Percentiles rank a stretch among this genome's conserved stretches.
These are phyloP conservation scores for Dalechampia spathulata DNA, from an alignment of 441 rosid genomes.

Conservation along the genomic window DNA sequence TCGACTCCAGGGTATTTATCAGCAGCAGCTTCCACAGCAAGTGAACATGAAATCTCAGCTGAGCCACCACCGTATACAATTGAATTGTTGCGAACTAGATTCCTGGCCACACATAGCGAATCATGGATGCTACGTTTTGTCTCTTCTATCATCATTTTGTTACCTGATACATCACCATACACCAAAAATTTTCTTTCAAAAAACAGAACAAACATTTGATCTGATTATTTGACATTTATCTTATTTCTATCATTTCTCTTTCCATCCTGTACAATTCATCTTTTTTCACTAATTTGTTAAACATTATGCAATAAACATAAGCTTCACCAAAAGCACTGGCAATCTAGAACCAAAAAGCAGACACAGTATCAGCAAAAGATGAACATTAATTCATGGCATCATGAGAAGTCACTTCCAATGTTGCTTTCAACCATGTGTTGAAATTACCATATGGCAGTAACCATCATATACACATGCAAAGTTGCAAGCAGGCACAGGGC, in stretches of 20 bases:
- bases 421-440: no score
- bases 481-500: no score
- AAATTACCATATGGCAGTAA: no score
- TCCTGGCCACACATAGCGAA: slow-evolving; percentile 91
- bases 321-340: no score
- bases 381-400: neutral
- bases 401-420: no score
- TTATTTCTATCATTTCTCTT: neutral
- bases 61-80: slow-evolving; percentile 98
- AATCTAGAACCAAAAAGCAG: neutral
- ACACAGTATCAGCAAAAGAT: neutral
- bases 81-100: slow-evolving; percentile 87
- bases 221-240: neutral
- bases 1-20: slow-evolving; percentile 89
- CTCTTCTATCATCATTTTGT: slow-evolving; percentile 98
- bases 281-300: no score
- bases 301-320: no score
- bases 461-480: no score
- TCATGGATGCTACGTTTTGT: slow-evolving; percentile 97
- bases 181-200: slow-evolving; percentile 3
- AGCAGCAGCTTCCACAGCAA: slow-evolving; percentile 86
- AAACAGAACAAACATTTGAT: no score
- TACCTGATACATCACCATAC: slow-evolving; percentile 44
- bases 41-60: slow-evolving; percentile 87
- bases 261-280: neutral